Base-by-base conservation (phyloP, 1,284 basidiomycete species). In the Fomitopsis pinicola region DNA sequence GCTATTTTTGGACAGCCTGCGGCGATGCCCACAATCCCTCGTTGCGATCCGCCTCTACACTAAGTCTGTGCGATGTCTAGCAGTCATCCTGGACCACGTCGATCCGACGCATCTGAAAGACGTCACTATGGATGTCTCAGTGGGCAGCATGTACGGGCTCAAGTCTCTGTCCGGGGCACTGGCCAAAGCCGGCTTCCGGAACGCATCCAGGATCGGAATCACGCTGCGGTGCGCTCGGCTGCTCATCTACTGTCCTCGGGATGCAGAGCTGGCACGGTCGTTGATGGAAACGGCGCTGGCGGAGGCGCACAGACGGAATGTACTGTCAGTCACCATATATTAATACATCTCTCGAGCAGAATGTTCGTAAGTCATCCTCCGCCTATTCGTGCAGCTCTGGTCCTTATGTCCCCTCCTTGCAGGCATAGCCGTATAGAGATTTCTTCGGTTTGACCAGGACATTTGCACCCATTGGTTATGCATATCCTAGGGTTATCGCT, bases 111-210 rank as follows among this genome's bases (percentile, higher is more conserved):
- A 54, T 19, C 15, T 54, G 33, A 33, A 19, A 17, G 52, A 54
- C n/a, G 52, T 54, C n/a, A 38, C 52, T 5, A 38, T 54, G 35
- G 36, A 54, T 17, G 52, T 54, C 19, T 15, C 52, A 4, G 52
- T 54, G 33, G 52, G 52, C n/a, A 54, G 52, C n/a, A 54, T 54
- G 52, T 54, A 54, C 22, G 52, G 52, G 17, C 52, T 54, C 26
- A 38, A 38, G 35, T 22, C 22, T 15, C 35, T 54, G n/a, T 36
- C 52, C 15, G 35, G 35, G 17, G 52, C 28, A 15, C 35, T 54
- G 10, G 52, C 52, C 17, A 54, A 19, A 33, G 22, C 52, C 52
- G 4, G 52, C 14, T 54, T 54, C 35, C 52, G 36, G 12, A 36
- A 54, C n/a, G 52, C 52, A 17, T 54, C 52, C 19, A 54, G 52